phyloP scores from a whole-genome alignment of 1,284 basidiomycete genomes.

The Tylopilus orsonianus region DNA sequence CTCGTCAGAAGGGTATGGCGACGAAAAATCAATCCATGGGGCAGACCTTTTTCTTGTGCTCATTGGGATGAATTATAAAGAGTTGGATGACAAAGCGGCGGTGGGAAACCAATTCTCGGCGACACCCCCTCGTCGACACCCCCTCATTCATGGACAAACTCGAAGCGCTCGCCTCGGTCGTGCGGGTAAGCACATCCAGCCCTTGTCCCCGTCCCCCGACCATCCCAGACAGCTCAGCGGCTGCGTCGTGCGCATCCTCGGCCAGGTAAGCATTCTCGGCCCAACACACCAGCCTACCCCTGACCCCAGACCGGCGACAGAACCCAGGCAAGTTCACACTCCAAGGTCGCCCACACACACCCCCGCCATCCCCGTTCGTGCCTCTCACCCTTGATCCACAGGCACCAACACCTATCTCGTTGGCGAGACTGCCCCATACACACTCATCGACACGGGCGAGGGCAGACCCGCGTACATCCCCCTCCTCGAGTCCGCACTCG shows the following conservation, averaged over 20 bases:
- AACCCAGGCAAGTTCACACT: conserved; percentile 92
- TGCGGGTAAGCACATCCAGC: conserved; percentile 43
- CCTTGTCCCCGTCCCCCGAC: rapidly evolving
- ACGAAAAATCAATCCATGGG: no score
- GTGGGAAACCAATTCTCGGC: conserved; percentile 21
- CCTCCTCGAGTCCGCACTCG: conserved; percentile 61
- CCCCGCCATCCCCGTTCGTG: background rate
- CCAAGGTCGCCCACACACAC: conserved; percentile 56
- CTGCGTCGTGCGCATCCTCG: conserved; percentile 64
- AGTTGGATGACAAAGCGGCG: conserved; percentile 7
- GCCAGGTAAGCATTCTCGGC: conserved; percentile 52
- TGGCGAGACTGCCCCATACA: conserved; percentile 65
- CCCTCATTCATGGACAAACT: conserved; percentile 54
- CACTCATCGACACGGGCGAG: conserved; percentile 90
- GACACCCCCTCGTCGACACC: no score
- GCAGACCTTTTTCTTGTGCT: conserved; percentile 28
- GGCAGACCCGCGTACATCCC: conserved; percentile 70
- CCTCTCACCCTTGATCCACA: conserved; percentile 21
- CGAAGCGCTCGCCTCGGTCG: conserved; percentile 49
- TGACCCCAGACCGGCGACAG: conserved; percentile 37
- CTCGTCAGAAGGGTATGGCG: background rate
- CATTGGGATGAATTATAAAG: no score
- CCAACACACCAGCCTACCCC: background rate
- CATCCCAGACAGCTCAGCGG: conserved; percentile 52
- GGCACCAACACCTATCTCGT: conserved; percentile 95